Percentiles rank a stretch among this genome's conserved stretches.
Conservation (phyloP, 768 basidiomycete genomes). For the Boletellus emodensis region DNA sequence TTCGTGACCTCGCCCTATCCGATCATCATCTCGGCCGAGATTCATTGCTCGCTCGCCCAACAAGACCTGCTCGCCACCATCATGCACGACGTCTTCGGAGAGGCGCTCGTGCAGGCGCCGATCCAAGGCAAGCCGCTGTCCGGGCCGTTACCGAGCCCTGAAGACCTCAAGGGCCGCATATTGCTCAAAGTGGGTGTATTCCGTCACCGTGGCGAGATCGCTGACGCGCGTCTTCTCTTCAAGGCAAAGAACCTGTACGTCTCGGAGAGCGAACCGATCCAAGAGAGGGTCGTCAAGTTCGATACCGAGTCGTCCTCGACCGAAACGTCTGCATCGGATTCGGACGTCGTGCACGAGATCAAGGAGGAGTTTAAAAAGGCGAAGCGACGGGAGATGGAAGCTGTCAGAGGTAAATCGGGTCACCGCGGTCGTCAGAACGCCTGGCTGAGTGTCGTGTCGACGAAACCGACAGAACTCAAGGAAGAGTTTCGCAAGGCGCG, state of each 20-base stretch:
- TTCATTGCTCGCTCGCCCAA: slow-evolving; percentile 76
- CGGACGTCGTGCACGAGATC: slow-evolving; percentile 23
- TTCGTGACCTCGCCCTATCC: slow-evolving; percentile 91
- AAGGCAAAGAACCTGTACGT: slow-evolving; percentile 79
- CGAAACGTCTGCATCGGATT: slow-evolving; percentile 35
- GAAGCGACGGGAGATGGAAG: slow-evolving; percentile 30
- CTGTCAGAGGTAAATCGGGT: slow-evolving; percentile 31
- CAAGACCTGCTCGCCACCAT: slow-evolving; percentile 78
- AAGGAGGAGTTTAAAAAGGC: slow-evolving; percentile 27
- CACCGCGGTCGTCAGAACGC: slow-evolving; percentile 1
- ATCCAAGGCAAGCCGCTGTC: slow-evolving; percentile 47
- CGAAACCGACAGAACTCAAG: slow-evolving; percentile 31
- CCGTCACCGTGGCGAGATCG: not conserved
- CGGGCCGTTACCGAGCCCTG: slow-evolving; percentile 75
- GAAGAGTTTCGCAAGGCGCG: slow-evolving; percentile 39
- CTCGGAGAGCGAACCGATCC: slow-evolving; percentile 34
- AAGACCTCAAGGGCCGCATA: slow-evolving; percentile 72
- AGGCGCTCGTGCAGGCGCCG: slow-evolving; percentile 45
- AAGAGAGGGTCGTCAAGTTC: slow-evolving; percentile 31
- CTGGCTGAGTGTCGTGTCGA: slow-evolving; percentile 13
- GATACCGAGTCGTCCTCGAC: slow-evolving; percentile 43
- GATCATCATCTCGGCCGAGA: slow-evolving; percentile 88
- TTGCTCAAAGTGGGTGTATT: slow-evolving; percentile 65
- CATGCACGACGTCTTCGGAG: slow-evolving; percentile 61
- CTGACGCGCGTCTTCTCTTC: not conserved